Percentiles rank a stretch among this genome's conserved stretches.
Evolutionary conservation across 768 basidiomycete species (phyloP).

Genomic region (Suillus lakei): DNA sequence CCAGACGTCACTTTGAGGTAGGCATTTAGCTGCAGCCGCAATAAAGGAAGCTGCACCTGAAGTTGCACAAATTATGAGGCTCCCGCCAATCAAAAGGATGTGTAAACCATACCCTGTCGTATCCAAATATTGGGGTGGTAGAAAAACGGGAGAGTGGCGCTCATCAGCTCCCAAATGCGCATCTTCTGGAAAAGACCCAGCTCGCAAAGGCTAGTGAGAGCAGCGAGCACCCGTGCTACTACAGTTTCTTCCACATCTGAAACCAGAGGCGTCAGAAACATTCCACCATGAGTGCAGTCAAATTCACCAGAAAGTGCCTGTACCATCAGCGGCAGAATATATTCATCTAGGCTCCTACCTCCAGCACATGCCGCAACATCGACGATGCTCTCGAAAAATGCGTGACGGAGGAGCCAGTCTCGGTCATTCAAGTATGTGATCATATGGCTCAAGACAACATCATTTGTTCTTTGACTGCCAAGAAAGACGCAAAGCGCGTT

Average conservation of each 20-base stretch:
- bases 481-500: slow-evolving; percentile 92
- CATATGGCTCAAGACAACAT: slow-evolving; percentile 90
- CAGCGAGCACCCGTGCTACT: slow-evolving; percentile 85
- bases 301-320: slow-evolving; percentile 88
- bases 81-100: neutral
- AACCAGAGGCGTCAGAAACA: neutral
- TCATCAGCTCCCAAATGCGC: slow-evolving; percentile 97
- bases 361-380: slow-evolving; percentile 96
- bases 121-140: slow-evolving; percentile 98
- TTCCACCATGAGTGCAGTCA: neutral
- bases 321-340: slow-evolving; percentile 95
- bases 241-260: slow-evolving; percentile 95
- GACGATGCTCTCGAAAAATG: slow-evolving; percentile 95
- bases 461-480: slow-evolving; percentile 91
- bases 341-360: slow-evolving; percentile 89
- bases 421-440: slow-evolving; percentile 85
- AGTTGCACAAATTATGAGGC: slow-evolving; percentile 8
- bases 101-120: slow-evolving; percentile 69
- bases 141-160: slow-evolving; percentile 83
- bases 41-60: slow-evolving; percentile 88
- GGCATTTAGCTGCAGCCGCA: slow-evolving; percentile 79
- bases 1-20: slow-evolving; percentile 92
- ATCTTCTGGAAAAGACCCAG: slow-evolving; percentile 91
- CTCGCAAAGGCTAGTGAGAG: slow-evolving; percentile 88
- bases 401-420: slow-evolving; percentile 89